Base-by-base conservation (phyloP, 768 basidiomycete species). In the Pleurotus giganteus region DNA sequence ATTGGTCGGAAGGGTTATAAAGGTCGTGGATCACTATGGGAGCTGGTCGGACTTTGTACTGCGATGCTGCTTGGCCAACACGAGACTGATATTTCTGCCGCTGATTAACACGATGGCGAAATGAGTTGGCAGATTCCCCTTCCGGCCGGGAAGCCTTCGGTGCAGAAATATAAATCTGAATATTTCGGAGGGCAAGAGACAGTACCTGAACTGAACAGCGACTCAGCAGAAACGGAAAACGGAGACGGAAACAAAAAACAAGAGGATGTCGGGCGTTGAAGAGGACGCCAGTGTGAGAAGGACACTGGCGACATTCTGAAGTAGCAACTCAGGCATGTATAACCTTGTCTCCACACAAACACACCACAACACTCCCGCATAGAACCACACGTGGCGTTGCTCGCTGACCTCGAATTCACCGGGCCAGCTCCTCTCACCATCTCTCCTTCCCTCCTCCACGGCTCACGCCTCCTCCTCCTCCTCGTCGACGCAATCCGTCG, bases 21-120 rank as follows among this genome's bases (percentile, higher is more conserved):
- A 51, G 49, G 34, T 51, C 23, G 49, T 51, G 49, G 49, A 51
- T 51, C 49, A 51, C 31, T 34, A 37, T 51, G 49, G 49, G 49
- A 51, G 49, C n/a, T n/a, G 37, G 49, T 51, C 49, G 49, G 49
- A 51, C 49, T 51, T 51, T 51, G 37, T 51, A 51, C 49, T 47
- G 34, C 31, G 34, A 37, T 34, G 34, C 34, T 36, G 34, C 49
- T 37, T 51, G 49, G 49, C 49, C 34, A 51, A 51, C 34, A 51
- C 49, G 49, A 51, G 49, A 51, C 34, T 51, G 49, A 51, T 36
- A 37, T 51, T 28, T 51, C 49, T 51, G 49, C 32, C n/a, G 34
- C 34, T 51, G 49, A 51, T 51, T 51, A 51, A 51, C 44, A 45
- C 34, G 49, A 51, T 51, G 31, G 49, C 21, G 49, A 51, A n/a